Evolutionary conservation across 352 stramenopile genomes (phyloP), one percentile per base, ranked within the genome.

Genomic region (Pythium dissimile): DNA sequence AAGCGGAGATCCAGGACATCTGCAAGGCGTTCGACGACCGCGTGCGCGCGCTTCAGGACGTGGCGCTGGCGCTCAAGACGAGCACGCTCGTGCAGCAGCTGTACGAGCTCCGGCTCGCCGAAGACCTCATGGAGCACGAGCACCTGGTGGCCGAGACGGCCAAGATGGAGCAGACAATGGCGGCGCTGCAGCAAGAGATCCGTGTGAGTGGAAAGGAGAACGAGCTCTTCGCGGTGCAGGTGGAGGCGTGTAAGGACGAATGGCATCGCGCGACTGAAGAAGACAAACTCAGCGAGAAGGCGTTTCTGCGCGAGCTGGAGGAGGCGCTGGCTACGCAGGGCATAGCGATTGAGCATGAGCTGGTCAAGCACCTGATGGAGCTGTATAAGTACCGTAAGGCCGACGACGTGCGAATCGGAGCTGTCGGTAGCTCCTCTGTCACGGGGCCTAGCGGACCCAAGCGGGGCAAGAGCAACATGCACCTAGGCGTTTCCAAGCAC

Each of bases 1-100:
- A 68, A 18, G 67, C 34, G 11, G 62, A 69, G 84, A 84, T 97
- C n/a, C 35, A 54, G 9, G 89, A 97, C 27, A 62, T 96, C 32
- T 85, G 85, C 50, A 71, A 72, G 24, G 69, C 50, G 0, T 97
- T 97, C 46, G 90, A 97, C 62, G 86, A 97, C 18, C 86, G 84
- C 48, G 57, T 98, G 3, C 67, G 74, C 9, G 66, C 54, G 6
- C 48, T 96, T 55, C 59, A 58, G 13, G 52, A 66, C 13, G 35
- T 66, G 0, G 42, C 59, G 24, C 42, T 61, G 41, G 52, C 34
- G n/a, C 46, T 66, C 30, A 59, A 60, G 44, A 66, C 58, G 2
- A 70, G 48, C 12, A 54, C 76, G n/a, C 43, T 75, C 21, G 66
- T 60, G 12, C 78, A 87, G 59, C 71, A 86, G 48, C 57, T 83